Evolutionary conservation across 306 rosid genomes (phyloP).

Genomic region (Senna tora): DNA sequence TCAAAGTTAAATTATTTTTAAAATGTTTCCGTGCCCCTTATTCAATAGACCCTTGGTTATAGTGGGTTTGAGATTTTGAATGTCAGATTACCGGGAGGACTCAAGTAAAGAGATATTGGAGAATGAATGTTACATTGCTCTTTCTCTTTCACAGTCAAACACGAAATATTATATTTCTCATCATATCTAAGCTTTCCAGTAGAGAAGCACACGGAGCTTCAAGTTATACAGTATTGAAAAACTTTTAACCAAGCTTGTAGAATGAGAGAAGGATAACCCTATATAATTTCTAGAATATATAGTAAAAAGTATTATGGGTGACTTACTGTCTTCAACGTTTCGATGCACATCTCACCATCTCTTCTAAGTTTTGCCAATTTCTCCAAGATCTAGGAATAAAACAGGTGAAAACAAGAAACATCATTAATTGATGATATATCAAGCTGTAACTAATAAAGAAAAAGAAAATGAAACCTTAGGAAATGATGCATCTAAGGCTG

Average conservation of each 20-base stretch:
- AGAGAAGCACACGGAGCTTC: neutral
- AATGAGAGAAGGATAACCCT: neutral
- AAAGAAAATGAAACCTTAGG: slow-evolving; percentile 34
- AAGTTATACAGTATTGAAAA: neutral
- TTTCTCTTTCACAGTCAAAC: neutral
- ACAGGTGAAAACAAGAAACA: neutral
- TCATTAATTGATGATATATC: neutral
- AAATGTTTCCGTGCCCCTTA: no score
- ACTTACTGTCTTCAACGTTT: slow-evolving; percentile 40
- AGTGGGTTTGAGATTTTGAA: no score
- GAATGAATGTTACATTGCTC: neutral
- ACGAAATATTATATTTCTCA: neutral
- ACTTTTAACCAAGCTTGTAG: neutral
- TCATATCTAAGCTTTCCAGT: neutral
- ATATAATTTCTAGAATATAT: neutral
- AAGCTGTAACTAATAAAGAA: neutral
- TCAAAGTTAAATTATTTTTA: no score
- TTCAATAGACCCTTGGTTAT: no score
- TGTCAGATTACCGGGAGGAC: neutral
- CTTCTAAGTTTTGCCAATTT: slow-evolving; percentile 17
- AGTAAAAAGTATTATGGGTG: neutral
- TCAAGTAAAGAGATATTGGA: neutral
- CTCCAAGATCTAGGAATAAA: slow-evolving; percentile 29
- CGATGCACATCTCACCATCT: slow-evolving; percentile 24
- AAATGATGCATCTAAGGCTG: slow-evolving; percentile 28